Evolutionary conservation across 306 rosid species (phyloP), one percentile per base, ranked within the genome.

Genomic region (Quillaja saponaria): DNA sequence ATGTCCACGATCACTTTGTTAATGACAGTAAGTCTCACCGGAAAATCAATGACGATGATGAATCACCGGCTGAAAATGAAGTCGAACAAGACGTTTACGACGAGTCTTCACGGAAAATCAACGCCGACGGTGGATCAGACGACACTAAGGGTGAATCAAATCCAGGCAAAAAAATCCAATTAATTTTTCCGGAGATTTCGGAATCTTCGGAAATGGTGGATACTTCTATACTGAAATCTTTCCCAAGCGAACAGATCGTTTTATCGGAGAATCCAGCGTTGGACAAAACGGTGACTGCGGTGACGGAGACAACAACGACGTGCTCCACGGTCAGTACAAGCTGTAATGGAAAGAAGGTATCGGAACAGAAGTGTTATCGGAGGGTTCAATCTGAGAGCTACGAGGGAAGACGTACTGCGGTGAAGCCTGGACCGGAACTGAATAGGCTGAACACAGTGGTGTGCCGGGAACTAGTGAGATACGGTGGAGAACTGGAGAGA

Each of bases 321-420:
- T 45, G 55, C 37, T 58, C 65, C 38, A 61, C 31, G 0, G 34
- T 61, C 13, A 31, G 58, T 17, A 49, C 10, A 7, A 20, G 7
- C 3, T 0, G 3, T 1, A 21, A 8, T 0, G 17, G 63, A 3
- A 17, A 34, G 14, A 69, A 75, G 67, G 69, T 64, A 11, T 39
- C 64, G 57, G 61, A 58, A 50, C 41, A 53, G 61, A 82, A 74
- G 45, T 52, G 70, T 53, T 69, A 80, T 59, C 75, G 67, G 72
- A 83, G 91, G 42, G 71, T 72, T 31, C 73, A 37, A 34, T 87
- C 97, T 76, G 94, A 55, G 76, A 73, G 53, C 8, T 60, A 13
- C 17, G 67, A 66, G 63, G 52, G 57, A 42, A 52, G 57, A 39
- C 39, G 55, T 33, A 44, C 33, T 40, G 75, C 9, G 56, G 78